Evolutionary conservation across 1,284 basidiomycete genomes (phyloP), one percentile per base, ranked within the genome.

Genomic region (Ustilago cynodontis): DNA sequence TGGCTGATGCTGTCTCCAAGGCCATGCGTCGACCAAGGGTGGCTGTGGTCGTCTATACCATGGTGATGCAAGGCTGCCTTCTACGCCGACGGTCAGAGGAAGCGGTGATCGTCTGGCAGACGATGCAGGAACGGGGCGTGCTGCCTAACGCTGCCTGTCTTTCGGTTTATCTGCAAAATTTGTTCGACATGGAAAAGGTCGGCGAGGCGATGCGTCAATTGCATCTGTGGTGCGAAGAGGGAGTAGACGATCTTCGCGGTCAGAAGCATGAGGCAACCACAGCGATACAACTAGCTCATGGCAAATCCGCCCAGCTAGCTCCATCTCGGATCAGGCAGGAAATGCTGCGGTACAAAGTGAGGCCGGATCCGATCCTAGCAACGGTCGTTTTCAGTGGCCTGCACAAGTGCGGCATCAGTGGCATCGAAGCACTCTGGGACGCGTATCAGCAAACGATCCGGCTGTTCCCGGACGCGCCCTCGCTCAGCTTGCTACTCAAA

Each of bases 371-470:
- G 0, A 53, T 75, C 9, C 52, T 75, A 18, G 64, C 72, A 0
- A 64, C 66, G 10, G 68, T 76, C 22, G 68, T 76, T 7, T 65
- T 76, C 43, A 61, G 52, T 35, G 73, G 73, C 24, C 49, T 76
- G 49, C 55, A 61, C 24, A 28, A 47, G 16, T 64, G 61, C 52
- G 64, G 64, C 7, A 43, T 65, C 2, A 22, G 39, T 9, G 73
- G 73, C 22, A 43, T 65, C 35, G 64, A 60, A 31, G 52, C 60
- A 14, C 55, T 76, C 3, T 76, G 73, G 73, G 33, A 53, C 5
- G 61, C 68, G 1, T 76, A 76, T 43, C 59, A 66, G 20, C 52
- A 59, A 13, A 76, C 73, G 24, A 54, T 76, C 16, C 20, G 31
- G 1, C 63, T 59, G 2, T 76, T 76, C 22, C 73, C 73, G 8